Evolutionary conservation across 805 yeast species (phyloP).

Genomic region (Lipomyces japonicus): DNA sequence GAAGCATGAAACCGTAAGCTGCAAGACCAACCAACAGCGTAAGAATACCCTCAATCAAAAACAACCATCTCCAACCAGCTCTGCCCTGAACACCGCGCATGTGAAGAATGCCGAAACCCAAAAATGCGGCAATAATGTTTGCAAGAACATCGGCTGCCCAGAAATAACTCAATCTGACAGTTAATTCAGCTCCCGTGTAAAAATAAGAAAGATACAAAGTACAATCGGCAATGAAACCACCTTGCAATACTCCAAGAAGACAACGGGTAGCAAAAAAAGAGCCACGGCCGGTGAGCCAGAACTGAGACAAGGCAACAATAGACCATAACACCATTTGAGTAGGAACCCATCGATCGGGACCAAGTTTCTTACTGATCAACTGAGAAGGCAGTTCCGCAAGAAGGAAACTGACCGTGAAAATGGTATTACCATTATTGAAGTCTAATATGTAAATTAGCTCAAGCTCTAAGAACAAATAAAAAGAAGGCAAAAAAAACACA

Average conservation of each 20-base stretch:
- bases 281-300: conserved; percentile 40
- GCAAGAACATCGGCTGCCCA: conserved; percentile 51
- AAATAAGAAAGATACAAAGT: conserved; percentile 59
- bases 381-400: conserved; percentile 62
- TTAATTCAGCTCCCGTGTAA: conserved; percentile 52
- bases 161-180: conserved; percentile 52
- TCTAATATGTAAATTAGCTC: conserved; percentile 38
- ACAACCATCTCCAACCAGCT: conserved; percentile 60
- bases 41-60: conserved; percentile 55
- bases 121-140: conserved; percentile 42
- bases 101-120: conserved; percentile 50
- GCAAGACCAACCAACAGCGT: conserved; percentile 53
- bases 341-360: conserved; percentile 61
- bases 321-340: conserved; percentile 53
- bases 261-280: conserved; percentile 50
- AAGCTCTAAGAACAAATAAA: background rate
- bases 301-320: conserved; percentile 50
- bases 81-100: conserved; percentile 44
- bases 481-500: background rate
- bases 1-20: conserved; percentile 50
- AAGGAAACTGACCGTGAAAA: conserved; percentile 51
- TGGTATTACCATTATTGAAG: conserved; percentile 54
- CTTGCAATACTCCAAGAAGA: conserved; percentile 53
- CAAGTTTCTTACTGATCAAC: conserved; percentile 55
- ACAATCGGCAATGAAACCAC: conserved; percentile 60